phyloP scores from a whole-genome alignment of 495 filamentous ascomycete genomes.

The Penicillium angulare region DNA sequence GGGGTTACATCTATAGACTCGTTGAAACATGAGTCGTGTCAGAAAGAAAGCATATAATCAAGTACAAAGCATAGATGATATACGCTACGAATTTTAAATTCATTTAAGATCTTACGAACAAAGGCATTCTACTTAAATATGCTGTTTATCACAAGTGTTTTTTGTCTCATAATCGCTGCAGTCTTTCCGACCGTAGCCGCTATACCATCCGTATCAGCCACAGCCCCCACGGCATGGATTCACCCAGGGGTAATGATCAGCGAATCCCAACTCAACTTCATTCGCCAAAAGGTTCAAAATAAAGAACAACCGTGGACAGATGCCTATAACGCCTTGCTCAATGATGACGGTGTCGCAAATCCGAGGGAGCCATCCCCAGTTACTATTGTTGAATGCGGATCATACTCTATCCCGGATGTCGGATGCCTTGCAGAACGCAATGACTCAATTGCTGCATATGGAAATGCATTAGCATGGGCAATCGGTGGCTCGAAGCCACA shows the following conservation, averaged over 20 bases:
- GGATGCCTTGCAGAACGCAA: conserved; percentile 25
- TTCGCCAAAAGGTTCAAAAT: too few relatives aligned
- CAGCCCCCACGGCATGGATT: conserved; percentile 5
- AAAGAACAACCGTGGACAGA: conserved; percentile 5
- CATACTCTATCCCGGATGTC: conserved; percentile 19
- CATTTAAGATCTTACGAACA: too few relatives aligned
- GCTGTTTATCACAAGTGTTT: too few relatives aligned
- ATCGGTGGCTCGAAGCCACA: conserved; percentile 14
- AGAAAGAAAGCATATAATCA: too few relatives aligned
- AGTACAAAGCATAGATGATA: too few relatives aligned
- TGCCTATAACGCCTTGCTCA: conserved; percentile 5
- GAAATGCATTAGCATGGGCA: conserved; percentile 24
- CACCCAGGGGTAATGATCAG: conserved; percentile 14
- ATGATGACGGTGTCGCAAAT: not conserved
- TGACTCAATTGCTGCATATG: conserved; percentile 28
- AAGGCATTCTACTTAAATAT: too few relatives aligned
- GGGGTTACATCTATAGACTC: too few relatives aligned
- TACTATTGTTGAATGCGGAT: conserved; percentile 22
- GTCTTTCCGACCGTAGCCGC: not conserved
- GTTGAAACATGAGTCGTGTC: too few relatives aligned
- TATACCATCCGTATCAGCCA: not conserved
- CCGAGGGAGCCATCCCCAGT: conserved; percentile 6
- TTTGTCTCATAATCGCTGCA: too few relatives aligned
- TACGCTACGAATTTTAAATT: too few relatives aligned
- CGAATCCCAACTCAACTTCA: conserved; percentile 5